Base-by-base conservation (phyloP, 495 filamentous ascomycete genomes). In the Symbiotaphrina buchneri region DNA sequence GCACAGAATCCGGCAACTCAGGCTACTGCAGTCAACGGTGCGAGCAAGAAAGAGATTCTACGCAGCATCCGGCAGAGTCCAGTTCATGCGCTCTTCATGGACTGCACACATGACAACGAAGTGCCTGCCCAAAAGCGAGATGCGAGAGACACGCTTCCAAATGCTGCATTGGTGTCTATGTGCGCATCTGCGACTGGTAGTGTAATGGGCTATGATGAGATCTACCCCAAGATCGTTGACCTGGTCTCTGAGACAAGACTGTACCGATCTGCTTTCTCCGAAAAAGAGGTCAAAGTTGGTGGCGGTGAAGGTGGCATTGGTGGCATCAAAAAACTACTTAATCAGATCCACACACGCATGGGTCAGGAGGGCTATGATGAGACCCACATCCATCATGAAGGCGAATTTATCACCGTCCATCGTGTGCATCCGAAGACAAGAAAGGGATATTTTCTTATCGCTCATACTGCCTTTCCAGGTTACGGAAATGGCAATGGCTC, bases 91-190 rank as follows among this genome's bases (percentile, higher is more conserved):
- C 56, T 99, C 1, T 95, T 99, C 51, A 93, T 93, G 81, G 90
- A 99, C 44, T 99, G 90, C 47, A 99, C 90, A 1, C 90, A 99
- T 48, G 90, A 99, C 52, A 99, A 99, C 44, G 87, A 95, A 50
- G 68, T 79, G 5, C 90, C 90, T 5, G 78, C 85, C 1, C 87
- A 99, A 51, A 94, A 95, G 52, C 68, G 90, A 15, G 85, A 93
- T 47, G 85, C 80, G 15, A 65, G 80, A 31, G 90, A 99, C 46
- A 95, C 90, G 0, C 58, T 99, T 10, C 80, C 90, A n/a, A 95
- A 87, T 43, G 81, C 84, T 23, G 90, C 90, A 11, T 60, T 99
- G 7, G 84, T 95, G 14, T 70, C 68, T 32, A 93, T 99, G 82
- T 99, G 90, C 49, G 70, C 82, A 16, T 91, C 77, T 39, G 79